Percentiles rank a stretch among this genome's conserved stretches.
These are phyloP conservation scores for Penicillium digitatum DNA, from an alignment of 2,329 filamentous ascomycete genomes.

Conservation along the genomic window DNA sequence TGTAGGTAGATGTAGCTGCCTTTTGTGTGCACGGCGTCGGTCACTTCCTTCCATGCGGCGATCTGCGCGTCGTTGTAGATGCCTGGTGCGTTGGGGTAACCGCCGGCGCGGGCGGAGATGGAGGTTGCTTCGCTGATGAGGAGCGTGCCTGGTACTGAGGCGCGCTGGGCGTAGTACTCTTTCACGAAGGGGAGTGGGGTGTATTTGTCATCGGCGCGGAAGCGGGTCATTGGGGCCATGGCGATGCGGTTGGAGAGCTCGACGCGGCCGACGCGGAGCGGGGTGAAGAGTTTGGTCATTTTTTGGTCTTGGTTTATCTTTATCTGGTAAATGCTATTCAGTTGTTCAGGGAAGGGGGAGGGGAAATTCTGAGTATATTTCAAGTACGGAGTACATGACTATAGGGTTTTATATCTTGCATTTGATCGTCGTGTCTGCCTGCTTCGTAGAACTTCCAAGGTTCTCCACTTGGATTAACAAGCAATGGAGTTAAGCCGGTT, in stretches of 20 bases:
- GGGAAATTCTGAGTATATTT: too few relatives aligned
- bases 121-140: constrained; percentile 58
- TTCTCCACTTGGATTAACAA: neutral
- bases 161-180: constrained; percentile 55
- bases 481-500: neutral
- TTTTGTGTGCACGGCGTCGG: constrained; percentile 60
- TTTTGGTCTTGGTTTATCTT: neutral
- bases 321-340: neutral
- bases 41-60: constrained; percentile 57
- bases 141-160: constrained; percentile 52
- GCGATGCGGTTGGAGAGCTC: constrained; percentile 48
- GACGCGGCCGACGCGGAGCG: constrained; percentile 42
- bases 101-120: constrained; percentile 47
- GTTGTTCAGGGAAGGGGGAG: too few relatives aligned
- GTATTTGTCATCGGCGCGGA: constrained; percentile 49
- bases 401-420: neutral
- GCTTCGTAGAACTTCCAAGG: neutral
- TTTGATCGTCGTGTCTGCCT: neutral
- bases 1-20: constrained; percentile 60
- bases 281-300: constrained; percentile 33
- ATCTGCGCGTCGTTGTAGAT: constrained; percentile 57
- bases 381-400: neutral
- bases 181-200: constrained; percentile 44
- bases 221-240: constrained; percentile 58
- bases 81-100: constrained; percentile 53